These are phyloP conservation scores for Leccinum subrobustum DNA, from an alignment of 1,284 basidiomycete species.

Conservation along the genomic window DNA sequence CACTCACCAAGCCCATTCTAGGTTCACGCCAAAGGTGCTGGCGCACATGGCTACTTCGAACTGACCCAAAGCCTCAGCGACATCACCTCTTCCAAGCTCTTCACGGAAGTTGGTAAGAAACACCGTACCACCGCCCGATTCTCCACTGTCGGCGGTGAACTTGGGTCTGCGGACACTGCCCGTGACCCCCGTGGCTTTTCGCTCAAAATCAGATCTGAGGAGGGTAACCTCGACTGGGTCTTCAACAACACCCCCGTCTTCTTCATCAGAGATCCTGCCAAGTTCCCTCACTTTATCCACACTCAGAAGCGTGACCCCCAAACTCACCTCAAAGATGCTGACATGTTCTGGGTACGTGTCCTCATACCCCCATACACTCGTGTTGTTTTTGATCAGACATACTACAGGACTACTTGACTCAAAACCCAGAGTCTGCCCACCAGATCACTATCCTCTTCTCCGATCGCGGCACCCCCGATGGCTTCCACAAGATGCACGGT, in stretches of 20 bases:
- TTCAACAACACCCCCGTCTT: conserved; percentile 92
- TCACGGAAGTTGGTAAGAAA: conserved; percentile 71
- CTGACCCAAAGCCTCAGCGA: conserved; percentile 82
- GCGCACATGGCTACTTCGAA: conserved; percentile 92
- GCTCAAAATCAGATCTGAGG: conserved; percentile 85
- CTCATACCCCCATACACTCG: background rate
- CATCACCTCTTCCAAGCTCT: conserved; percentile 72
- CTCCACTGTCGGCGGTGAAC: conserved; percentile 87
- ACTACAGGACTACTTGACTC: conserved; percentile 81
- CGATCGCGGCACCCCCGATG: conserved; percentile 89
- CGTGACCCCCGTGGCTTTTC: conserved; percentile 93
- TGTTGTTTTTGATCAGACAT: background rate
- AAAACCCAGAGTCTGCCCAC: conserved; percentile 90
- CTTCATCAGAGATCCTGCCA: conserved; percentile 82
- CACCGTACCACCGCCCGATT: conserved; percentile 77
- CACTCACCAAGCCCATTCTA: conserved; percentile 28
- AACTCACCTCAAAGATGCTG: conserved; percentile 82
- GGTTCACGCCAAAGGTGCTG: conserved; percentile 85
- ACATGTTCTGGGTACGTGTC: conserved; percentile 73
- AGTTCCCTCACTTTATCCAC: conserved; percentile 94
- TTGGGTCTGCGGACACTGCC: conserved; percentile 86
- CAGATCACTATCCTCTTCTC: conserved; percentile 89
- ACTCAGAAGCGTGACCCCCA: conserved; percentile 92
- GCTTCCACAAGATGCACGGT: conserved; percentile 82
- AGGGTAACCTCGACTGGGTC: conserved; percentile 91